Base-by-base conservation (phyloP, 139 green algal genomes). In the Tetradesmus obliquus region DNA sequence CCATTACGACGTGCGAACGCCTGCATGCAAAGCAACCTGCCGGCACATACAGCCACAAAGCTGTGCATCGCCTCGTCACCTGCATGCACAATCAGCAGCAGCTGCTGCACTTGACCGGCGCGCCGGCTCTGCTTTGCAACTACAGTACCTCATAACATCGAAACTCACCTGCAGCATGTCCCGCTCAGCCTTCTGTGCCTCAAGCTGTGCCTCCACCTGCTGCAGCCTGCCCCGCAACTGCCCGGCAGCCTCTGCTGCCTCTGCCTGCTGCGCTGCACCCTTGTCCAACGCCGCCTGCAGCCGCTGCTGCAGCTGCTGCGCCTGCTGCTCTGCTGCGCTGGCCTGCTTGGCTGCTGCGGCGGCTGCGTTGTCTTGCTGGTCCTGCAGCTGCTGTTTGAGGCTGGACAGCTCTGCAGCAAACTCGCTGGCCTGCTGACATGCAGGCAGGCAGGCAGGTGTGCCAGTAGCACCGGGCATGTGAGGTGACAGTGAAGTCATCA, bases 281-380 rank as follows among this genome's bases (percentile, higher is more conserved):
- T 87, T 87, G 3, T 15, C n/a, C 3, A 76, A 22, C 58, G 86
- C 71, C 19, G 71, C 51, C 17, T 83, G 86, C 45, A 90, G 71
- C 69, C 86, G 86, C 86, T 90, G 71, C 71, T 90, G 86, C 51
- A 90, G 86, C 69, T 90, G 51, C 86, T 82, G 51, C 66, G 71
- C 7, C 69, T 90, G 86, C 69, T 90, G 86, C 71, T 90, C 86
- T 32, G 79, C 19, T 20, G 7, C 5, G 20, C 53, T 54, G 19
- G 86, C 86, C 53, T 74, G 69, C 71, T 83, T 83, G 19, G 86
- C 86, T 90, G 86, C 79, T 17, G 79, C 66, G 10, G 91, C 79
- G 5, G 91, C 62, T 1, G 66, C 86, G 69, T 94, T 91, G 86
- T 93, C 92, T 74, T 94, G 84, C n/a, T 92, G 45, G 1, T 91